phyloP scores from a whole-genome alignment of 108 stramenopile genomes.

The Aureococcus anophagefferens region DNA sequence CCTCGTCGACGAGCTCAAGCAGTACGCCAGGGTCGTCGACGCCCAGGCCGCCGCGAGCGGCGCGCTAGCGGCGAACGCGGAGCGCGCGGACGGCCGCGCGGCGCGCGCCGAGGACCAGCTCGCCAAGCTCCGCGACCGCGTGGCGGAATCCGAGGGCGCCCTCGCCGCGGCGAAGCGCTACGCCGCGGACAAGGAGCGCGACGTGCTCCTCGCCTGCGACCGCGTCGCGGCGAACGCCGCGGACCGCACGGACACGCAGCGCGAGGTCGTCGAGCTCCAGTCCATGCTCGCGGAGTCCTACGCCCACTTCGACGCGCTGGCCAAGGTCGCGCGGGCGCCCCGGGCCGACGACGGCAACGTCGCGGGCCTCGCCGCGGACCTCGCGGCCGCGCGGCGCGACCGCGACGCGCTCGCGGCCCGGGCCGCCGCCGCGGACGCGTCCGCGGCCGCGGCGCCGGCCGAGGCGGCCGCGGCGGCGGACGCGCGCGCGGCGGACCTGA shows the following conservation, averaged over 20 bases:
- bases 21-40: too few species aligned
- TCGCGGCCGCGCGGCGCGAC: background rate
- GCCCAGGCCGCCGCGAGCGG: too few species aligned
- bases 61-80: too few species aligned
- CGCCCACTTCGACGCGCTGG: background rate
- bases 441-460: background rate
- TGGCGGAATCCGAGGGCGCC: too few species aligned
- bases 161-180: too few species aligned
- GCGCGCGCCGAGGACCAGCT: too few species aligned
- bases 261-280: background rate
- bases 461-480: background rate
- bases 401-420: too few species aligned
- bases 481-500: too few species aligned
- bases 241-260: background rate
- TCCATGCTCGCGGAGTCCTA: background rate
- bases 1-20: constrained; percentile 21
- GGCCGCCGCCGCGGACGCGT: background rate
- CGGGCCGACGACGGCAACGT: too few species aligned
- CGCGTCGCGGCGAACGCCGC: background rate
- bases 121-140: too few species aligned
- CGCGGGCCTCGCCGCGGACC: background rate
- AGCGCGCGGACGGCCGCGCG: too few species aligned
- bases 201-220: background rate
- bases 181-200: background rate
- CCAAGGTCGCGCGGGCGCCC: too few species aligned